Conservation (phyloP, 1,139 yeast species). For the Debaryomyces sp. region DNA sequence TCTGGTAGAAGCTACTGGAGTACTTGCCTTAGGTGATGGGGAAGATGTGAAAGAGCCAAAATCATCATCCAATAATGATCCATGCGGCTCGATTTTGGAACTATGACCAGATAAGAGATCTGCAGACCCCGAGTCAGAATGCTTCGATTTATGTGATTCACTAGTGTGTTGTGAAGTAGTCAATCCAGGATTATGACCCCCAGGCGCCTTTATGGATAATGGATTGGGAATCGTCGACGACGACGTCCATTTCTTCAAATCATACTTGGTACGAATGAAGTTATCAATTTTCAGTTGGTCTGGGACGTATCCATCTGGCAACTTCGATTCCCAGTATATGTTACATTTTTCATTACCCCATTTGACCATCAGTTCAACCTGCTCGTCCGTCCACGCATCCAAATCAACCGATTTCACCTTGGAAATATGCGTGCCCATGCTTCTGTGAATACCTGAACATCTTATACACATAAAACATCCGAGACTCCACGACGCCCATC, state of each 20-base stretch:
- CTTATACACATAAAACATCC: slow-evolving; percentile 90
- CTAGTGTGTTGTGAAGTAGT: not conserved
- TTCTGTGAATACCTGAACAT: slow-evolving; percentile 94
- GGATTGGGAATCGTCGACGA: slow-evolving; percentile 62
- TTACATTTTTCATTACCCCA: slow-evolving; percentile 90
- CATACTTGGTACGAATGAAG: slow-evolving; percentile 90
- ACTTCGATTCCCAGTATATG: slow-evolving; percentile 75
- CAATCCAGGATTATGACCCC: not conserved
- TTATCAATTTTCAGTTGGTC: slow-evolving; percentile 85
- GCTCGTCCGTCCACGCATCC: slow-evolving; percentile 97
- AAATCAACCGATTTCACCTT: slow-evolving; percentile 88
- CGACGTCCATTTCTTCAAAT: slow-evolving; percentile 80
- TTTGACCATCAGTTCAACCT: slow-evolving; percentile 74
- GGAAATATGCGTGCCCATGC: slow-evolving; percentile 93
- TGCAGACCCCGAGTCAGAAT: not conserved
- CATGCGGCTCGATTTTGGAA: slow-evolving; percentile 1
- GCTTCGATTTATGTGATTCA: not conserved
- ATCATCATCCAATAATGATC: slow-evolving; percentile 37
- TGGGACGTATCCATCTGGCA: slow-evolving; percentile 74
- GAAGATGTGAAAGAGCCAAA: slow-evolving; percentile 45
- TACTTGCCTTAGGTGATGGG: slow-evolving; percentile 17
- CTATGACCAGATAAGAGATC: not conserved
- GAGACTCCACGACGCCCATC: slow-evolving; percentile 97
- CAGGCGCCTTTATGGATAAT: slow-evolving; percentile 29
- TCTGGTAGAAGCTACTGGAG: not conserved